Percentiles rank a stretch among this genome's conserved stretches.
Evolutionary conservation across 2,329 filamentous ascomycete species (phyloP).

Genomic region (Proliferodiscus dingleyae): DNA sequence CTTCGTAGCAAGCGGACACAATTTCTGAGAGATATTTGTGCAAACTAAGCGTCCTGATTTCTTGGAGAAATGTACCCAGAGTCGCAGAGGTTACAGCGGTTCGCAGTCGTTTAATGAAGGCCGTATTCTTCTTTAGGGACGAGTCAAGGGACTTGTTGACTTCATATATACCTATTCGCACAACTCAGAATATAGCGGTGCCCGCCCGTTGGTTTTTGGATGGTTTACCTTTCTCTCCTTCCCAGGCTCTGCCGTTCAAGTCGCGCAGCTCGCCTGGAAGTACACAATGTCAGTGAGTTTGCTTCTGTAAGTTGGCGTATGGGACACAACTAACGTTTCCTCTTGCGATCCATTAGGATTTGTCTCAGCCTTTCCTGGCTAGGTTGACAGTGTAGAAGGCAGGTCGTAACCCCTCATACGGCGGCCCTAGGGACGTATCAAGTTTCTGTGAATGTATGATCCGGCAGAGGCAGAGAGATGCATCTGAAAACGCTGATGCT

Average conservation of each 20-base stretch:
- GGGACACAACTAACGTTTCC: constrained; percentile 48
- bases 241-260: constrained; percentile 83
- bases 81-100: constrained; percentile 80
- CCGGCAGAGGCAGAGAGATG: constrained; percentile 30
- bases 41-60: constrained; percentile 83
- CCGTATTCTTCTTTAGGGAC: constrained; percentile 95
- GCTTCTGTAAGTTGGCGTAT: neutral
- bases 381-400: constrained; percentile 16
- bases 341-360: constrained; percentile 58
- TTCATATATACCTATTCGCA: constrained; percentile 24
- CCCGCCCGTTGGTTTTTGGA: neutral
- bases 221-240: constrained; percentile 74
- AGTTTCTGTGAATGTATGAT: constrained; percentile 29
- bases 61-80: constrained; percentile 78
- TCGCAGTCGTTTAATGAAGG: constrained; percentile 92
- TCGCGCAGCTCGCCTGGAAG: constrained; percentile 77
- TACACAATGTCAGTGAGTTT: constrained; percentile 16
- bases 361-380: constrained; percentile 19
- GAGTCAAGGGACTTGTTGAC: constrained; percentile 82
- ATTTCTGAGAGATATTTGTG: constrained; percentile 98
- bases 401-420: constrained; percentile 33
- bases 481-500: constrained; percentile 30
- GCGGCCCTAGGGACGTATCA: constrained; percentile 31
- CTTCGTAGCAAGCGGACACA: constrained; percentile 91
- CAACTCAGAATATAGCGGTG: constrained; percentile 14